phyloP scores from a whole-genome alignment of 2,329 filamentous ascomycete genomes.

The Talaromyces sp. region DNA sequence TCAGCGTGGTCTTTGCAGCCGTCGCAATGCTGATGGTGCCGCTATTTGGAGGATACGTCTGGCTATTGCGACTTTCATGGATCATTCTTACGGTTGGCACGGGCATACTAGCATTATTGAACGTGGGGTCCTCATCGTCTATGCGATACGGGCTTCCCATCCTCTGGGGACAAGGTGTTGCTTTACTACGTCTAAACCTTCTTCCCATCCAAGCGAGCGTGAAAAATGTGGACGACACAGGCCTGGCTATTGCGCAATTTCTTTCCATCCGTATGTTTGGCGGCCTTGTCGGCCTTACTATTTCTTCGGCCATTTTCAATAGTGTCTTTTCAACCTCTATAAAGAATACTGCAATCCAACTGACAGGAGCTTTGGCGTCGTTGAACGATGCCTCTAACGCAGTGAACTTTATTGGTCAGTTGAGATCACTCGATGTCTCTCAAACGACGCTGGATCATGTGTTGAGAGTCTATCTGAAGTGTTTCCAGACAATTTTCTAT shows the following conservation, averaged over 20 bases:
- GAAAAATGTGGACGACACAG: constrained; percentile 3
- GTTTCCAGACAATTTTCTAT: constrained; percentile 5
- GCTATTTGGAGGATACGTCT: constrained; percentile 4
- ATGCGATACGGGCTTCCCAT: constrained; percentile 6
- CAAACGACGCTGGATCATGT: not conserved
- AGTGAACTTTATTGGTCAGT: constrained; percentile 4
- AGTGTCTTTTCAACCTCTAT: not conserved
- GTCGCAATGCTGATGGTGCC: constrained; percentile 9
- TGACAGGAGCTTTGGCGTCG: not conserved
- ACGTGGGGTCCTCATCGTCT: not conserved
- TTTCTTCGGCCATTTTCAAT: not conserved
- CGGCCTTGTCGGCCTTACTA: not conserved
- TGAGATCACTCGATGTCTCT: not conserved
- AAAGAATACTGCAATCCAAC: not conserved
- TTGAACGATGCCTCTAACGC: not conserved
- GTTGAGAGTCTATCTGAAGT: not conserved
- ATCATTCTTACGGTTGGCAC: constrained; percentile 1
- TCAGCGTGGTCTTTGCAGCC: constrained; percentile 8
- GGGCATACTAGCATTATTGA: not conserved
- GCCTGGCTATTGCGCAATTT: not conserved
- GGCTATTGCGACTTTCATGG: constrained; percentile 1
- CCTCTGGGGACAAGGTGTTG: constrained; percentile 4
- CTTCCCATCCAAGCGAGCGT: constrained; percentile 6
- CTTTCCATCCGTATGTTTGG: constrained; percentile 4
- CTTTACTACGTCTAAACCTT: not conserved